Base-by-base conservation (phyloP, 2,329 filamentous ascomycete species). In the Pseudogymnoascus sp. region DNA sequence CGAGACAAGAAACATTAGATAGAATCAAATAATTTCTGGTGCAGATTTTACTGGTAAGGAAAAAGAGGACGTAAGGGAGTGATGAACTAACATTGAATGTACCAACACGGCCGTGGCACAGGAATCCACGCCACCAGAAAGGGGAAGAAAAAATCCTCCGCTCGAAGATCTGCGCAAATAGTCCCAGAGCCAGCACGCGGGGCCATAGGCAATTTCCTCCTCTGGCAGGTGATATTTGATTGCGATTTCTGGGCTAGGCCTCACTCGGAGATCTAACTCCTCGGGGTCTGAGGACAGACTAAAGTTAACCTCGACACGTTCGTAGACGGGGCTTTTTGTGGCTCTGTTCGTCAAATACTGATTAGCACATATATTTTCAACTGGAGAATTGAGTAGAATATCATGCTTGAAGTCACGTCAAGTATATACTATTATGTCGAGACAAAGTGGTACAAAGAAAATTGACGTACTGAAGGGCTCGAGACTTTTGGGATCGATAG, bases 111-210 rank as follows among this genome's bases (percentile, higher is more conserved):
- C 76, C 3, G 81, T 85, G 3, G 82, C 80, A 66, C 82, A 86
- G 40, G 76, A 81, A 67, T 88, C 85, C 40, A 88, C 83, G 4
- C 85, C 85, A 8, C 85, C 85, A 62, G 77, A 80, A 1, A 87
- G 75, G 0, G 84, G 81, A 0, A 87, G 73, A 35, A 86, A 76
- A 67, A 79, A 87, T 1, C 84, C 85, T 11, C 81, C 78, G n/a
- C 64, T 62, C 11, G 64, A 63, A 4, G 55, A 82, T 21, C 82
- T 74, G 4, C 82, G 74, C 0, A 87, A 74, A 67, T 86, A 87
- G 67, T 88, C 83, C 83, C 84, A 90, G 1, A 90, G 74, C 79
- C 83, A 91, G 68, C 83, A 86, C 3, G 84, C 87, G 1, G 85
- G 81, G 0, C 84, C 83, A 1, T 86, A 74, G 1, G 84, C 83